Conservation (phyloP, 768 basidiomycete species). For the Auricularia auricula-judae region DNA sequence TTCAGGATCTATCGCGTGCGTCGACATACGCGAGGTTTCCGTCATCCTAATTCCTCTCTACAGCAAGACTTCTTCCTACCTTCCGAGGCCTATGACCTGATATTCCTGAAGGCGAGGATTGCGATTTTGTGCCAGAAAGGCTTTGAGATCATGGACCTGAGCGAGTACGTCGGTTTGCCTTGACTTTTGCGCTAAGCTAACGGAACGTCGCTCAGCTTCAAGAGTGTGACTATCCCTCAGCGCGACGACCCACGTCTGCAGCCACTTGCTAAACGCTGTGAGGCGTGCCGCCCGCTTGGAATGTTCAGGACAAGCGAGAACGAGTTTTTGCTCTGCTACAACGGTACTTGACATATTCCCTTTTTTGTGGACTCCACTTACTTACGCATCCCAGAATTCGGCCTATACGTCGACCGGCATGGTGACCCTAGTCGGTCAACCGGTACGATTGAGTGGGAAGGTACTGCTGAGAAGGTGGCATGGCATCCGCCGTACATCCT, state of each 20-base stretch:
- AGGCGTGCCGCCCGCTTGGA: constrained; percentile 71
- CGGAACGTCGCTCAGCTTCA: constrained; percentile 41
- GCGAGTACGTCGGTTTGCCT: constrained; percentile 50
- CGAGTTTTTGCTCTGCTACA: constrained; percentile 83
- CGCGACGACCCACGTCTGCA: constrained; percentile 58
- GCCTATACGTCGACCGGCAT: constrained; percentile 83
- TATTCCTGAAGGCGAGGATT: constrained; percentile 89
- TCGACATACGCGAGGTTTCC: background rate
- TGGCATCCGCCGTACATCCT: constrained; percentile 84
- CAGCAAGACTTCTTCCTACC: constrained; percentile 78
- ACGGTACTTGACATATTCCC: constrained; percentile 35
- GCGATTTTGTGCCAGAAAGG: constrained; percentile 89
- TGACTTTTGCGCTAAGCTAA: background rate
- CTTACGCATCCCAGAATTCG: constrained; percentile 50
- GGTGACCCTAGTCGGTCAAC: constrained; percentile 67
- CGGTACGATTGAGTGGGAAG: constrained; percentile 88
- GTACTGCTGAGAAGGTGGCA: constrained; percentile 77
- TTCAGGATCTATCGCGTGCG: constrained; percentile 77
- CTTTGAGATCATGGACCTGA: constrained; percentile 95
- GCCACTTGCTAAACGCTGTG: constrained; percentile 67
- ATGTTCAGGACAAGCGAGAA: constrained; percentile 85
- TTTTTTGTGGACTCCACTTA: constrained; percentile 1
- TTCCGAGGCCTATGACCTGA: constrained; percentile 80
- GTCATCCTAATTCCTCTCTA: background rate
- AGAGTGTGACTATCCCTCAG: constrained; percentile 81